phyloP scores from a whole-genome alignment of 2,329 filamentous ascomycete species.

The Ceratocystis cubensis region DNA sequence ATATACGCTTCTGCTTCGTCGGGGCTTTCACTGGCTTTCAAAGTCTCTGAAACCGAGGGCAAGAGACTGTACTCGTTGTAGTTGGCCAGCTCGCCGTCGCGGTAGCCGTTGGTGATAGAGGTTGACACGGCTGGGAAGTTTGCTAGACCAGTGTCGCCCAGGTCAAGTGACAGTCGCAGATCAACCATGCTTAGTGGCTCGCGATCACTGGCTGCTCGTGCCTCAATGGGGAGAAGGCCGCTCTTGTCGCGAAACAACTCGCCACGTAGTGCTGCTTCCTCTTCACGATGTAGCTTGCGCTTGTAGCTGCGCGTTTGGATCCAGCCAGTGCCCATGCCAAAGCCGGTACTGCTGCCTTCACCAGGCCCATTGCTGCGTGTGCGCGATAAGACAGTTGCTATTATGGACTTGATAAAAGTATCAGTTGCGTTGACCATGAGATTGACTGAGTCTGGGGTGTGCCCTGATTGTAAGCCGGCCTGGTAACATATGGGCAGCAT shows the following conservation, averaged over 20 bases:
- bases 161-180: slow-evolving; percentile 59
- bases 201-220: slow-evolving; percentile 59
- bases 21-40: slow-evolving; percentile 20
- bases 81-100: slow-evolving; percentile 63
- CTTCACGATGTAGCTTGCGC: slow-evolving; percentile 61
- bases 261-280: slow-evolving; percentile 58
- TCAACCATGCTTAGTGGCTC: slow-evolving; percentile 66
- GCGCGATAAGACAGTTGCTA: slow-evolving; percentile 50
- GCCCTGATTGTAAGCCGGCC: slow-evolving; percentile 46
- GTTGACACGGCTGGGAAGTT: slow-evolving; percentile 66
- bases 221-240: slow-evolving; percentile 68
- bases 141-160: slow-evolving; percentile 63
- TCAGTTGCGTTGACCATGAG: slow-evolving; percentile 55
- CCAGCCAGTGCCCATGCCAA: slow-evolving; percentile 54
- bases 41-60: slow-evolving; percentile 28
- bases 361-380: slow-evolving; percentile 54
- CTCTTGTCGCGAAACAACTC: slow-evolving; percentile 62
- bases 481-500: slow-evolving; percentile 61
- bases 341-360: slow-evolving; percentile 47
- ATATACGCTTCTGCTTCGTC: slow-evolving; percentile 30
- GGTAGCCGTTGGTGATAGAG: slow-evolving; percentile 55
- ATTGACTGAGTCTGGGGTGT: slow-evolving; percentile 46
- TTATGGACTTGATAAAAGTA: slow-evolving; percentile 53
- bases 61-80: slow-evolving; percentile 49
- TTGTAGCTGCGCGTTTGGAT: slow-evolving; percentile 71